Base-by-base conservation (phyloP, 306 rosid species). In the Vicia villosa region DNA sequence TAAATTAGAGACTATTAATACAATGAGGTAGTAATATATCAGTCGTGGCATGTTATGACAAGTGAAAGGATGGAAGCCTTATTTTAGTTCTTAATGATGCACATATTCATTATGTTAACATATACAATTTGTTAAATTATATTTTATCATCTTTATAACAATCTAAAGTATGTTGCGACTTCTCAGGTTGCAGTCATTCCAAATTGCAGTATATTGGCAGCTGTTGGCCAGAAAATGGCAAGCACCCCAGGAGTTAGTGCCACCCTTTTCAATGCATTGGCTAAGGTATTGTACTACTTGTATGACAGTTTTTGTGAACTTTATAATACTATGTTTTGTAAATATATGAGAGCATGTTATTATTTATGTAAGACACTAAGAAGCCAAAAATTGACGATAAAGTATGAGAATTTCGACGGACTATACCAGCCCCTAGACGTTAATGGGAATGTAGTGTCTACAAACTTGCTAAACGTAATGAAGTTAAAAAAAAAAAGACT, bases 201-300 rank as follows among this genome's bases (percentile, higher is more conserved):
- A 34, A 91, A 94, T 80, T 94, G 97, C 82, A 94, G 99, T 71
- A 94, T 94, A 79, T 86, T 94, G 87, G 99, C 99, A 20, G 83
- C 97, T 22, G 99, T 94, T 84, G 99, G 99, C 76, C 97, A 91
- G 85, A 91, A 87, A 66, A 94, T 94, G 99, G 99, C 97, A 20
- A 94, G 99, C 76, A 88, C 99, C 62, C 99, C 99, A 46, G 99
- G 99, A 76, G 99, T 94, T 54, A 94, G 99, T 59, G 99, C 99
- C 68, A 83, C 97, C 81, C 95, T 94, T 61, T 91, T 94, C 83
- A 94, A 74, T 81, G 99, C 99, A 54, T 84, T 94, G 80, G 99
- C 99, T 54, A 87, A 94, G 99, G 99, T 94, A 36, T 47, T 13
- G 9, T 63, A 65, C n/a, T n/a, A n/a, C 26, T 52, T 45, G 8